These are phyloP conservation scores for Chamaenerion angustifolium DNA, from an alignment of 345 rosid species.

Conservation along the genomic window DNA sequence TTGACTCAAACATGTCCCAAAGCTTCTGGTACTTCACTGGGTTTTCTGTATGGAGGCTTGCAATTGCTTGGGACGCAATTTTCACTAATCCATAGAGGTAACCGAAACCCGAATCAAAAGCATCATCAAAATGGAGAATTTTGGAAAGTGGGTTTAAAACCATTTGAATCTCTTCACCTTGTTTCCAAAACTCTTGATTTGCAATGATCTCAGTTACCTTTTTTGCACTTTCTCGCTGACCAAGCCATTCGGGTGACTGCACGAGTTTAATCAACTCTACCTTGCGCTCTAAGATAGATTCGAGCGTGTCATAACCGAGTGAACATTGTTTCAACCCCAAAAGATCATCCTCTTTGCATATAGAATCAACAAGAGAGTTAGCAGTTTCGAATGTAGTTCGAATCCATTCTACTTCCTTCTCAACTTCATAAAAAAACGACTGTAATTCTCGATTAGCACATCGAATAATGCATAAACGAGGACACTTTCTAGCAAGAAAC, in stretches of 20 bases:
- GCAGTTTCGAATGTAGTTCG: too few species aligned
- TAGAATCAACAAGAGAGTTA: too few species aligned
- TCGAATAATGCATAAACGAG: too few species aligned
- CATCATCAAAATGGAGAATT: background rate
- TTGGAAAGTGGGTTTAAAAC: background rate
- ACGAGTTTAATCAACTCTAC: background rate
- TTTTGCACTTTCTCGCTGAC: background rate
- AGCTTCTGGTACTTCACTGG: background rate
- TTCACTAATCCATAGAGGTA: constrained; percentile 1
- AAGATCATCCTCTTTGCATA: too few species aligned
- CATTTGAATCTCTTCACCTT: background rate
- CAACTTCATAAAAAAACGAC: too few species aligned
- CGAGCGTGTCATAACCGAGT: background rate
- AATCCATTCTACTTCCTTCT: too few species aligned
- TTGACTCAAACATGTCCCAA: background rate
- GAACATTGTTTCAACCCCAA: too few species aligned
- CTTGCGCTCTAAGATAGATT: background rate
- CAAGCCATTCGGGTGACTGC: background rate
- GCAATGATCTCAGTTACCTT: constrained; percentile 1
- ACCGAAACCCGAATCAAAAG: background rate
- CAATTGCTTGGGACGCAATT: background rate
- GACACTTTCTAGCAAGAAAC: too few species aligned
- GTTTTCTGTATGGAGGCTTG: background rate
- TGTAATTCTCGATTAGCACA: too few species aligned
- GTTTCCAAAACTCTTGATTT: constrained; percentile 2